These are phyloP conservation scores for Kurtzmaniella quercitrusa DNA, from an alignment of 1,139 yeast species.

Conservation along the genomic window DNA sequence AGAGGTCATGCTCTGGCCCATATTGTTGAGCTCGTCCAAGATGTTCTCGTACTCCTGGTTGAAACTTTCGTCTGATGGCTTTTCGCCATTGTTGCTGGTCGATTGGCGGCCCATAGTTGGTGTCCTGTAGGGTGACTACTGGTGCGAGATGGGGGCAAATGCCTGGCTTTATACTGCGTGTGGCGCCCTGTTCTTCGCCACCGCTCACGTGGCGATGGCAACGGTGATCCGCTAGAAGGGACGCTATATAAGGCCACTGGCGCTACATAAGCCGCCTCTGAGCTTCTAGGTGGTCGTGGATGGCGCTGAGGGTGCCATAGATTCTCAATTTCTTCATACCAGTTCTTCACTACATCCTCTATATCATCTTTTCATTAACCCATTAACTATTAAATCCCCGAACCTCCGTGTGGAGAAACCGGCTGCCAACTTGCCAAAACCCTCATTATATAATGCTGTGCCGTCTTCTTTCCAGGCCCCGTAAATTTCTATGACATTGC, in stretches of 20 bases:
- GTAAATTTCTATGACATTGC: background rate
- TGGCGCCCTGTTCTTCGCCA: background rate
- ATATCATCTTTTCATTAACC: background rate
- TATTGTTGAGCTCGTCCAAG: constrained; percentile 15
- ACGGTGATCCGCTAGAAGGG: too few species aligned
- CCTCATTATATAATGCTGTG: background rate
- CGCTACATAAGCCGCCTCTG: too few species aligned
- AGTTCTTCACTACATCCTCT: too few species aligned
- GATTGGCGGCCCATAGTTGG: background rate
- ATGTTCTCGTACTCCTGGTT: constrained; percentile 16
- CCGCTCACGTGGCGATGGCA: background rate
- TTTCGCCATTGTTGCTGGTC: background rate
- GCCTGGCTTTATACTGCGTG: background rate
- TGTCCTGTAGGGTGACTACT: too few species aligned
- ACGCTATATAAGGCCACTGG: too few species aligned
- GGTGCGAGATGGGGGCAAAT: too few species aligned
- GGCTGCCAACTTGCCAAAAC: background rate
- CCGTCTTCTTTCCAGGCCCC: background rate
- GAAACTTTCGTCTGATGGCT: constrained; percentile 4
- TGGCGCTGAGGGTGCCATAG: too few species aligned
- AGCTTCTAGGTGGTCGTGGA: too few species aligned
- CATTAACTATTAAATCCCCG: background rate
- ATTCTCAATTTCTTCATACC: too few species aligned
- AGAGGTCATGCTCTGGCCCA: constrained; percentile 14
- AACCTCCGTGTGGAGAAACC: background rate